phyloP scores from a whole-genome alignment of 2,329 filamentous ascomycete genomes.

The Trichoderma breve region DNA sequence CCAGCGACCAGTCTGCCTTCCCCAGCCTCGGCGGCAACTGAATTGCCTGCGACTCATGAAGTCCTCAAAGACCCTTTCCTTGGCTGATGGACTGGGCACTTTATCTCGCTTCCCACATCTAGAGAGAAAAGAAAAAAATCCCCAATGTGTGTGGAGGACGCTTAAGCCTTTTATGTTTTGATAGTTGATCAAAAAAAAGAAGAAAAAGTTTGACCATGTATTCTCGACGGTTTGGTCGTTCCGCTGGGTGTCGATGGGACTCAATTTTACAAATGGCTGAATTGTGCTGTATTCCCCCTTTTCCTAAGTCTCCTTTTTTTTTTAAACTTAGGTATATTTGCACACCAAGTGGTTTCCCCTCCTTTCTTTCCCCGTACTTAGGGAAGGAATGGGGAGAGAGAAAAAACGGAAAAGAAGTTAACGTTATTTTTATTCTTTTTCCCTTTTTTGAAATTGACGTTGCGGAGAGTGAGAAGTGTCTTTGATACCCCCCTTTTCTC shows the following conservation, averaged over 20 bases:
- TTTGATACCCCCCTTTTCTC: constrained; percentile 1
- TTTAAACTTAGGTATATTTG: background rate
- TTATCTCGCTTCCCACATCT: constrained; percentile 12
- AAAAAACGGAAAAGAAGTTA: background rate
- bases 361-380: background rate
- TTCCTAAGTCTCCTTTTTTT: background rate
- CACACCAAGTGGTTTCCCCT: background rate
- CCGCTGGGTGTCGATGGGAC: constrained; percentile 18
- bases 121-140: constrained; percentile 1
- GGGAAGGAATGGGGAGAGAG: background rate
- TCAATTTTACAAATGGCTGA: constrained; percentile 28
- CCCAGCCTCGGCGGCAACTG: constrained; percentile 59
- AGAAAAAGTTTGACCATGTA: constrained; percentile 28
- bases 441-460: background rate
- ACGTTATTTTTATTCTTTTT: background rate
- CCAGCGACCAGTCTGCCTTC: constrained; percentile 58
- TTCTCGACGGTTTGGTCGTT: constrained; percentile 26
- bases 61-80: constrained; percentile 19
- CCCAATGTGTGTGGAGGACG: constrained; percentile 17
- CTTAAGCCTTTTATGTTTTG: constrained; percentile 31
- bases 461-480: background rate
- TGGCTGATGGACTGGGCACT: constrained; percentile 19
- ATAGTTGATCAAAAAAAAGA: constrained; percentile 29
- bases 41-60: constrained; percentile 24
- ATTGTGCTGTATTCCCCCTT: background rate